Percentiles rank a stretch among this genome's conserved stretches.
Conservation (phyloP, 768 basidiomycete species). For the Leccinum rimulosum region DNA sequence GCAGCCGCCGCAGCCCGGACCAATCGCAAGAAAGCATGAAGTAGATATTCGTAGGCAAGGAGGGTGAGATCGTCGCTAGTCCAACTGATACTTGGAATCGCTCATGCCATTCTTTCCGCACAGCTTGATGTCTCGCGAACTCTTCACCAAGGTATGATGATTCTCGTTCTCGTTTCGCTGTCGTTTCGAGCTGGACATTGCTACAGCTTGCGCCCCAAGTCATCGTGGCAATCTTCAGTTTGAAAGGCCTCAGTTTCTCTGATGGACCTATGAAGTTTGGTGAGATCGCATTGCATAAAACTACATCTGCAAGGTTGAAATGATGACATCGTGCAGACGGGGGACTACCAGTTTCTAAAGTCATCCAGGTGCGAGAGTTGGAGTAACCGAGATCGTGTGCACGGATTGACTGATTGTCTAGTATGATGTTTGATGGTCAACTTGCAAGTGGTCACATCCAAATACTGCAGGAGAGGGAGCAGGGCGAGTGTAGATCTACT, state of each 20-base stretch:
- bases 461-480: no score
- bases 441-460: neutral
- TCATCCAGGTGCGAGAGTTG: slow-evolving; percentile 14
- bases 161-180: neutral
- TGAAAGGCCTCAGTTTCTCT: slow-evolving; percentile 36
- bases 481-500: no score
- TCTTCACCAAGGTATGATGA: slow-evolving; percentile 18
- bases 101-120: slow-evolving; percentile 10
- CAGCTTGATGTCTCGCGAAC: slow-evolving; percentile 34
- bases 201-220: slow-evolving; percentile 43
- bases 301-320: neutral
- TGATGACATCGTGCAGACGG: slow-evolving; percentile 5
- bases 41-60: slow-evolving; percentile 14
- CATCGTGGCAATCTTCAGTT: slow-evolving; percentile 43
- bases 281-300: neutral
- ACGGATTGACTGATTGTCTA: neutral
- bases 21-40: slow-evolving; percentile 6
- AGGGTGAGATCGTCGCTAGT: slow-evolving; percentile 18
- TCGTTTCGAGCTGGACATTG: slow-evolving; percentile 13
- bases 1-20: neutral
- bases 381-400: neutral
- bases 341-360: slow-evolving; percentile 15
- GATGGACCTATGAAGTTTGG: slow-evolving; percentile 7
- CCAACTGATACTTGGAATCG: neutral
- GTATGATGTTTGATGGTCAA: slow-evolving; percentile 26